Percentiles rank a stretch among this genome's conserved stretches.
Evolutionary conservation across 2,329 filamentous ascomycete species (phyloP).

Genomic region (Lomentospora prolificans): DNA sequence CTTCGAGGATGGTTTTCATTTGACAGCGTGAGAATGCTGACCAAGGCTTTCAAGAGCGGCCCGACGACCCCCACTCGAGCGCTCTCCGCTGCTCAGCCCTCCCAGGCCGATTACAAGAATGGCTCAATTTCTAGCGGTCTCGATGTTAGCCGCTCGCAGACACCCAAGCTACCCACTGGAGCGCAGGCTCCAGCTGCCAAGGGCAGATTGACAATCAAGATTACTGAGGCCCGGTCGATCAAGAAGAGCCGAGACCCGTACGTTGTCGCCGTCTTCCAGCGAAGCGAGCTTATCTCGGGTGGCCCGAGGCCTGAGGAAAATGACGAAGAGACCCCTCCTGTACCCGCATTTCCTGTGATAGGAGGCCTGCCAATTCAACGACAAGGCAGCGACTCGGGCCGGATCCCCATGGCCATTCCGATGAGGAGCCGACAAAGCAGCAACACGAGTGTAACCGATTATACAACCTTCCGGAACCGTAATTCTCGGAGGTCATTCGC

Average conservation of each 20-base stretch:
- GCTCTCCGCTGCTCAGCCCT: conserved; percentile 55
- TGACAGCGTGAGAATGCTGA: conserved; percentile 77
- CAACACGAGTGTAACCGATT: conserved; percentile 73
- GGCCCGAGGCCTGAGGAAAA: conserved; percentile 61
- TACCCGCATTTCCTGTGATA: conserved; percentile 33
- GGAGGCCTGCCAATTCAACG: conserved; percentile 54
- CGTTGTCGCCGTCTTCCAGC: conserved; percentile 92
- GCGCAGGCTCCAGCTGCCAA: conserved; percentile 63
- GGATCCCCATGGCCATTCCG: conserved; percentile 81
- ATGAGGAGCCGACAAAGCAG: conserved; percentile 97
- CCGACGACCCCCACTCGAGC: conserved; percentile 84
- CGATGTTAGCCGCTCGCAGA: conserved; percentile 42
- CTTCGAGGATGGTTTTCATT: conserved; percentile 44
- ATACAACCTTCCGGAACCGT: conserved; percentile 48
- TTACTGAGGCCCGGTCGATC: conserved; percentile 74
- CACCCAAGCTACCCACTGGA: conserved; percentile 37
- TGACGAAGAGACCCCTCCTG: conserved; percentile 38
- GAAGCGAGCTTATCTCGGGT: conserved; percentile 89
- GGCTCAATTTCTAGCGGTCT: conserved; percentile 20
- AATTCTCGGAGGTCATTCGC: conserved; percentile 53
- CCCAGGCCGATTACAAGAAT: conserved; percentile 34
- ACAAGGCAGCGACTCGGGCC: conserved; percentile 70
- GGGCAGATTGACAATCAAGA: conserved; percentile 83
- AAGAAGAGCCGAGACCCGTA: conserved; percentile 82
- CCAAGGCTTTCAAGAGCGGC: conserved; percentile 83